Base-by-base conservation (phyloP, 345 rosid genomes). In the Acer negundo region DNA sequence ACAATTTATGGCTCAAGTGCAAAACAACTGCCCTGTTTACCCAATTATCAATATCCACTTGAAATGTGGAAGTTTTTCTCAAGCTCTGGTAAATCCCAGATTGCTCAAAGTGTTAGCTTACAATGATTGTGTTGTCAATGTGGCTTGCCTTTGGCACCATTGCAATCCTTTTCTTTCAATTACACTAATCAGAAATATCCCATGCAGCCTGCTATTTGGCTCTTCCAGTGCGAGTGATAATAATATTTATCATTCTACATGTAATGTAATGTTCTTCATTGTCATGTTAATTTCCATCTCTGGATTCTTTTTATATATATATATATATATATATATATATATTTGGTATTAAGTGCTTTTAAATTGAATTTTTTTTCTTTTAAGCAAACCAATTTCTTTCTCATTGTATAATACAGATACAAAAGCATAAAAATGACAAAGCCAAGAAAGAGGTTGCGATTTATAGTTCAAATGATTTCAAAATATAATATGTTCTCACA, bases 201-300 rank as follows among this genome's bases (percentile, higher is more conserved):
- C 55, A 31, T 84, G 79, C 80, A 65, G 1, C 79, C 81, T 1
- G 22, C 75, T 69, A 49, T 77, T 58, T 84, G 87, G 87, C 67
- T n/a, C 75, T 84, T 84, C 81, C 87, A 84, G 76, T 84, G 87
- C 62, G 87, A 84, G 77, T 84, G 75, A 49, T 58, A 58, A 58
- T 58, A 6, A 55, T 42, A 8, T 42, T 42, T 40, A 40, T 40
- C 44, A 6, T 40, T 40, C 44, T 40, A 42, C 10, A 42, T 42
- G 10, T 42, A 42, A 35, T 35, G 38, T 35, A 35, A 35, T 35
- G 38, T 4, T 35, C 38, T 35, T 35, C 38, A 35, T 35, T 35
- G 38, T 35, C 38, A 35, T 35, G 6, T 35, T 35, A 35, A 35
- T 35, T 35, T 35, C 38, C 6, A 0, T 4, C 38, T 35, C 35